Evolutionary conservation across 257 asterid genomes (phyloP), one percentile per base, ranked within the genome.

Genomic region (Solanum sejunctum): DNA sequence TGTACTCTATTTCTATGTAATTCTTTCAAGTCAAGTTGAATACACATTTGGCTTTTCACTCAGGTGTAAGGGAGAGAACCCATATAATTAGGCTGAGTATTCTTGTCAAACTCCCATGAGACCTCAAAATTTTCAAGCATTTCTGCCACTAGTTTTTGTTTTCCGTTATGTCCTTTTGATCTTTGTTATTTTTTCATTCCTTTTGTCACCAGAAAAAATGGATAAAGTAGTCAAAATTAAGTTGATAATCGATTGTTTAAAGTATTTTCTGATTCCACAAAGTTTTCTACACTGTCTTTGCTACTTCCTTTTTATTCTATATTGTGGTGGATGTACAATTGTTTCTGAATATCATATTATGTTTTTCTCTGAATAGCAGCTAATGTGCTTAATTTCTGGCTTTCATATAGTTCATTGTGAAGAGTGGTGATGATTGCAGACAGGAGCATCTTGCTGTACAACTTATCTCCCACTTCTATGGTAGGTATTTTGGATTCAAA

Each of bases 371-470:
- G 26, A 16, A 78, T 88, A 41, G 84, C 86, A 58, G 83, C 85
- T 84, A 67, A 82, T 75, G 36, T 71, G 23, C 23, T 43, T 84
- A 28, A 47, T 26, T 80, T 28, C 55, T 60, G 84, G 77, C 2
- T 7, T 80, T 67, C 47, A 52, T 47, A 83, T 86, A 90, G 92
- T 84, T 88, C 73, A 89, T 91, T 51, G 93, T 91, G 56, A 91
- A 91, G 89, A 91, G 93, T 63, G 93, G 93, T 43, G 93, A 91
- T 77, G 93, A 91, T 83, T 91, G 93, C 78, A 81, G 93, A 85
- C 93, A 91, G 84, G 93, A 91, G 78, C 93, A 91, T 88, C 93
- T 91, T 45, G 93, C 93, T 70, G 93, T 91, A 61, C 93, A 91
- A 87, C 93, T 91, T 70, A 89, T 91, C 45, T 89, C 93, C 86